A percentile compares a stretch with the other conserved stretches of the same genome.
phyloP scores from a whole-genome alignment of 441 rosid genomes.

The Omphalea diandra region DNA sequence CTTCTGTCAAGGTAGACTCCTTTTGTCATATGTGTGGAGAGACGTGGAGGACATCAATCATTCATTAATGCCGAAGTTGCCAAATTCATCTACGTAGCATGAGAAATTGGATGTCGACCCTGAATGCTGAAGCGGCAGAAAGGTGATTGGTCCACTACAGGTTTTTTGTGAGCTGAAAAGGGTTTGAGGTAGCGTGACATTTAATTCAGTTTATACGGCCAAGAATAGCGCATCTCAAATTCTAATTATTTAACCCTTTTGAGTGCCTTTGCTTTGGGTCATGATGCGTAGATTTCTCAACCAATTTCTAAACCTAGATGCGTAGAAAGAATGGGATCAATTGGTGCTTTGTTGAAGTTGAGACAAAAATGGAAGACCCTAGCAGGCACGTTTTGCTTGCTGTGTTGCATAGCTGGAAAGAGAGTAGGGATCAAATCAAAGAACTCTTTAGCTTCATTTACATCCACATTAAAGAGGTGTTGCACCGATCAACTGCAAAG shows the following conservation, averaged over 20 bases:
- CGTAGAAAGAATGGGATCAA: not conserved
- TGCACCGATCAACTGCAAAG: too few species aligned
- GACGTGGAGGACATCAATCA: too few species aligned
- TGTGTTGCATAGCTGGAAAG: slow-evolving; percentile 23
- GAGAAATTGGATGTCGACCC: not conserved
- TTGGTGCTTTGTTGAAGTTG: not conserved
- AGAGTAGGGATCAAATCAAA: not conserved
- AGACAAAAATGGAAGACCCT: not conserved
- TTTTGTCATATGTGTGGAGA: too few species aligned
- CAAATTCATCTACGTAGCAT: too few species aligned
- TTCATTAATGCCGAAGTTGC: too few species aligned
- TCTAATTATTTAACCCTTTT: not conserved
- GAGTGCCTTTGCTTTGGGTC: not conserved
- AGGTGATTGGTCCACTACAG: not conserved
- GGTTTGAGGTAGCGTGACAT: not conserved
- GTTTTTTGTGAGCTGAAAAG: not conserved
- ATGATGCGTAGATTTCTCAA: too few species aligned
- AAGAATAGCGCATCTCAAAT: not conserved
- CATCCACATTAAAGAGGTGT: slow-evolving; percentile 10
- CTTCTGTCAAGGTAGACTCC: too few species aligned
- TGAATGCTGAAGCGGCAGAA: not conserved
- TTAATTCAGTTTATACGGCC: not conserved
- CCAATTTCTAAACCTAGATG: not conserved
- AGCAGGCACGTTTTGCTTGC: slow-evolving; percentile 10
- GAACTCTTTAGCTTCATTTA: not conserved